phyloP scores from a whole-genome alignment of 1,284 basidiomycete species.

The Singerocomus rubriflavus region DNA sequence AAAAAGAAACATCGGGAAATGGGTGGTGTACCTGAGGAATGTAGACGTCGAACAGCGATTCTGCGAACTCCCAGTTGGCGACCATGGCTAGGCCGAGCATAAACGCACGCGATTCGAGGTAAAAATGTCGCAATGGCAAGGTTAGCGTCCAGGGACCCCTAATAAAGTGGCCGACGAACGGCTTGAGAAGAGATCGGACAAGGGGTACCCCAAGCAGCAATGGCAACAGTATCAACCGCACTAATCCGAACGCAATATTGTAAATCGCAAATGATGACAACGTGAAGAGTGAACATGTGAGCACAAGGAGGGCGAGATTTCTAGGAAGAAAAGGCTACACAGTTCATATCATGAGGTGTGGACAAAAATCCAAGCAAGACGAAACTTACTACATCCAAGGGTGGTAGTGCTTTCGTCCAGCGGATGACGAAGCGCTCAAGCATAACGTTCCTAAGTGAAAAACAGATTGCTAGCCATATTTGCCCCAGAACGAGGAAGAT shows the following conservation, averaged over 20 bases:
- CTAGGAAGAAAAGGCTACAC: constrained; percentile 23
- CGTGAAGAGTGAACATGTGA: constrained; percentile 42
- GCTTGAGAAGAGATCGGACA: constrained; percentile 47
- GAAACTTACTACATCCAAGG: constrained; percentile 21
- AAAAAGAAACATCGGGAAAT: not conserved
- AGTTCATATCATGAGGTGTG: not conserved
- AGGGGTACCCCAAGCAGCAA: constrained; percentile 53
- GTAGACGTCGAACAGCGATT: constrained; percentile 53
- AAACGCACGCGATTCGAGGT: constrained; percentile 47
- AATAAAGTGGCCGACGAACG: constrained; percentile 61
- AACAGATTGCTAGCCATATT: constrained; percentile 42
- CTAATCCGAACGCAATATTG: constrained; percentile 41
- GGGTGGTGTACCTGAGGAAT: constrained; percentile 43
- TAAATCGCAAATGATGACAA: constrained; percentile 39
- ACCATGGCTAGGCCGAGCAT: constrained; percentile 49
- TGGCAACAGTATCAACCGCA: constrained; percentile 45
- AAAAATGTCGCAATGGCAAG: constrained; percentile 45
- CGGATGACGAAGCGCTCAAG: constrained; percentile 55
- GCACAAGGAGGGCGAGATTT: constrained; percentile 24
- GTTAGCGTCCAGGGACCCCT: constrained; percentile 52
- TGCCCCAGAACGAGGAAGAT: constrained; percentile 58
- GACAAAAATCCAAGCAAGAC: not conserved
- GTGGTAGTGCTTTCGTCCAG: constrained; percentile 20
- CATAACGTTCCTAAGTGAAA: constrained; percentile 52
- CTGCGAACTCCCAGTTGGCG: constrained; percentile 58